Evolutionary conservation across 768 basidiomycete species (phyloP).

Genomic region (Serendipita vermifera): DNA sequence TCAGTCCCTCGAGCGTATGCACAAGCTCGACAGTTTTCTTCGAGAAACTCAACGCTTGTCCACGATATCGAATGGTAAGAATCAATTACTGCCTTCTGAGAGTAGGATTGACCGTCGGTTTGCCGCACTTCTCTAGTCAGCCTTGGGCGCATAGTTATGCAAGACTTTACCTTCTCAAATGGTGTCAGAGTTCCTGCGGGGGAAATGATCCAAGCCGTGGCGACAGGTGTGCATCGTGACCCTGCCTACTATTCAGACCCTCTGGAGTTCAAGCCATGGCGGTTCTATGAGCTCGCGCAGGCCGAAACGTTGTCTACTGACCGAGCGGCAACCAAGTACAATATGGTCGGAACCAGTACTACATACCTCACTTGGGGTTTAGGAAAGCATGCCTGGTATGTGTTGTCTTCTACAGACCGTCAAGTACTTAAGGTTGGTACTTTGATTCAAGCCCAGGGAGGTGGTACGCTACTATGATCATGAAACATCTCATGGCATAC

Average conservation of each 20-base stretch:
- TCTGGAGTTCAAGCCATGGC: conserved; percentile 17
- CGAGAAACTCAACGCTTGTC: conserved; percentile 12
- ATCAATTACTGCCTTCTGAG: too few relatives aligned
- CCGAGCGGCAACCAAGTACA: conserved; percentile 18
- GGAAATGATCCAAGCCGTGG: conserved; percentile 24
- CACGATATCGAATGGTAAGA: conserved; percentile 2
- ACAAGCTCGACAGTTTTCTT: conserved; percentile 12
- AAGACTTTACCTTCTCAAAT: conserved; percentile 34
- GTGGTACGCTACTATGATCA: too few relatives aligned
- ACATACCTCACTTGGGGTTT: conserved; percentile 21
- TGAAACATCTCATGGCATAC: too few relatives aligned
- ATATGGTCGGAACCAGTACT: conserved; percentile 14
- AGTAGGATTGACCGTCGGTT: too few relatives aligned
- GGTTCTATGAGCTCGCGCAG: not conserved
- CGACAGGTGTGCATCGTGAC: conserved; percentile 27
- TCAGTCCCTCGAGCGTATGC: conserved; percentile 7
- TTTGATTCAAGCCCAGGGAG: too few relatives aligned
- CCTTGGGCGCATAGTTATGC: conserved; percentile 24
- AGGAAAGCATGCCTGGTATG: conserved; percentile 27
- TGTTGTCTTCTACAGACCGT: too few relatives aligned
- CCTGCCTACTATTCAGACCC: conserved; percentile 26
- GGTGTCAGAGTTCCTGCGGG: conserved; percentile 31
- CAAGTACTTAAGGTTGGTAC: too few relatives aligned
- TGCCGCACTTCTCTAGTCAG: conserved; percentile 15
- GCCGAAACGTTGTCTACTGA: conserved; percentile 19